Evolutionary conservation across 192 early-diverging fungal species (phyloP), one percentile per base, ranked within the genome.

Genomic region (Ambispora gerdemannii): DNA sequence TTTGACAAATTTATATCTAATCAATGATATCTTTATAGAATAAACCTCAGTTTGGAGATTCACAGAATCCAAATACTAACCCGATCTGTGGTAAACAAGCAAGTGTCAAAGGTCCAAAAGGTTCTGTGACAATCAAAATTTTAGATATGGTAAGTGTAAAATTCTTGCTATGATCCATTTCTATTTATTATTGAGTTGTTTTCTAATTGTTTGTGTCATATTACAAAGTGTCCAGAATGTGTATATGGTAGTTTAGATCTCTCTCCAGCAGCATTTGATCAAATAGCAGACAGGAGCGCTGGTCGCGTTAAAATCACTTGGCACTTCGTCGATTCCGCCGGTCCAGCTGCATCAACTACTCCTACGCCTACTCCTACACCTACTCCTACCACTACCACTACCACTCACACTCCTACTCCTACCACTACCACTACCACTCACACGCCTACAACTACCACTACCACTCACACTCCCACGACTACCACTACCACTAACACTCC

Each of bases 211-310:
- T 43, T 43, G 15, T 43, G 38, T 43, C 38, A 43, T 43, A 10
- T 43, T 43, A 43, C n/a, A 50, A 49, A 49, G 53, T 56, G 55
- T 4, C 22, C 55, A 20, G 28, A 58, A 58, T 58, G 55, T 58
- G 28, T 1, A 3, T 2, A 58, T 30, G 55, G 55, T 58, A 30
- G 28, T 58, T 1, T 58, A 30, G 55, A 58, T 25, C 24, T 58
- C 13, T 27, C 22, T 25, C 55, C 55, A 24, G 55, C 55, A 10
- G 55, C 55, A 58, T 58, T 3, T 58, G 6, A 4, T 25, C 13
- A 58, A 30, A 58, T 58, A 20, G 55, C 55, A 13, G 55, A 58
- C 24, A 20, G 2, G 1, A 20, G 1, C 13, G 55, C 1, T 1
- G 55, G 55, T 30, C 20, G 55, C 13, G 55, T 58, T 25, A 13